Evolutionary conservation across 176 grass and related monocot genomes (phyloP), one percentile per base, ranked within the genome.

Genomic region (Stipa capillata): DNA sequence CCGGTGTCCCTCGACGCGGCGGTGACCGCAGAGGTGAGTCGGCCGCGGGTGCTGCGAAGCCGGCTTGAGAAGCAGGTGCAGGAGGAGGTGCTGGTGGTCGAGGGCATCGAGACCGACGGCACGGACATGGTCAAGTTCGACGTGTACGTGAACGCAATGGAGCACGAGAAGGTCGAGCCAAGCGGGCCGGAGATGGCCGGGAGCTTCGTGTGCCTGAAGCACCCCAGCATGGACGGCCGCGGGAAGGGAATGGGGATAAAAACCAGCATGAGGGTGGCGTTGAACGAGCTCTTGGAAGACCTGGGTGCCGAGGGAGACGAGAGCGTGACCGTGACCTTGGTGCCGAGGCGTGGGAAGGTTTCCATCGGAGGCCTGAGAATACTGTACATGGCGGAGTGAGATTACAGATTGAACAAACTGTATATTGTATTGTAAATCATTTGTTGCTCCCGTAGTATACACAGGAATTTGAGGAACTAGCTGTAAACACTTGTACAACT

Each of bases 241-340:
- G 34, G 10, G 8, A 35, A 58, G 6, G 63, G 62, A 2, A 44
- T 2, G 61, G 29, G 20, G 9, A 18, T 61, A 15, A 35, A 79
- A 8, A 88, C 78, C 1, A 74, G 58, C 36, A 78, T 92, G 78
- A 88, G 57, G 82, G 33, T 86, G 34, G 90, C 82, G 24, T 10
- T 92, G 3, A 75, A 49, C 1, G 60, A 73, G 40, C 16, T 87
- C 31, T 39, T 93, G 64, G 57, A 89, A 16, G 87, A 93, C 35
- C 55, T 93, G 0, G 48, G 64, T 7, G 80, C 75, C 0, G 65
- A 89, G 0, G 71, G 51, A 7, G 76, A 83, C 15, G 77, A 69
- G 2, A 82, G 9, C 6, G 32, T 89, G 1, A 76, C 73, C 0
- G 72, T 89, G 33, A 89, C 87, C 3, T 37, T 93, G 36, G 87